phyloP scores from a whole-genome alignment of 805 yeast species.

The Saturnispora serradocipensis region DNA sequence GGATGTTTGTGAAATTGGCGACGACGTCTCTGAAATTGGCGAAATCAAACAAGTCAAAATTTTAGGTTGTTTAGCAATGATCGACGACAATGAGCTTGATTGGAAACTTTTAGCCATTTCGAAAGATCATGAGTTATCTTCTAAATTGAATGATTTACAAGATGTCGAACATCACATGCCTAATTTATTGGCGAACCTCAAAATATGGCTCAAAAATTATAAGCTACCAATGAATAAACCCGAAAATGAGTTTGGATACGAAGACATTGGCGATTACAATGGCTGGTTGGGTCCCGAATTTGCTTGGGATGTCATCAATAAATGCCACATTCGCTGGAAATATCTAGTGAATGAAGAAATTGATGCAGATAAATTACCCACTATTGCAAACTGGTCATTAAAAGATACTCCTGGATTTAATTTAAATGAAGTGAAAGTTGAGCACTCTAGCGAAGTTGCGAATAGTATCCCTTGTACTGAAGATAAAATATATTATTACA shows the following conservation, averaged over 20 bases:
- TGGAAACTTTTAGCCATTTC: conserved; percentile 82
- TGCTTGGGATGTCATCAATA: conserved; percentile 51
- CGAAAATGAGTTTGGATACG: conserved; percentile 63
- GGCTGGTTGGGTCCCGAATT: conserved; percentile 34
- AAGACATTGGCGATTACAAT: conserved; percentile 35
- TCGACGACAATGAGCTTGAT: conserved; percentile 94
- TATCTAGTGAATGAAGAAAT: conserved; percentile 39
- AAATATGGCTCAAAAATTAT: conserved; percentile 76
- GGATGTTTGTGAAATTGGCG: conserved; percentile 76
- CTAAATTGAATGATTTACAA: conserved; percentile 47
- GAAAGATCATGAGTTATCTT: conserved; percentile 54
- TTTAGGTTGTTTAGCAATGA: conserved; percentile 67
- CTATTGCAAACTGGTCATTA: conserved; percentile 32
- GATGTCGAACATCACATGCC: conserved; percentile 67
- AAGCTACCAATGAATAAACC: conserved; percentile 79
- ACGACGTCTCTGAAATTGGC: conserved; percentile 33
- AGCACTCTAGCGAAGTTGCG: neutral
- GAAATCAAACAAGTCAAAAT: conserved; percentile 56
- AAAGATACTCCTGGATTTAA: conserved; percentile 17
- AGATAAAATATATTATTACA: conserved; percentile 10
- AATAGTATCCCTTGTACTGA: conserved; percentile 17
- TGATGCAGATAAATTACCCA: conserved; percentile 26
- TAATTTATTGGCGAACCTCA: conserved; percentile 57
- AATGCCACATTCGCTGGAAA: conserved; percentile 65
- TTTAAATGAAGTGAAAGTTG: neutral